These are phyloP conservation scores for Diplodia corticola DNA, from an alignment of 2,329 filamentous ascomycete species.

Conservation along the genomic window DNA sequence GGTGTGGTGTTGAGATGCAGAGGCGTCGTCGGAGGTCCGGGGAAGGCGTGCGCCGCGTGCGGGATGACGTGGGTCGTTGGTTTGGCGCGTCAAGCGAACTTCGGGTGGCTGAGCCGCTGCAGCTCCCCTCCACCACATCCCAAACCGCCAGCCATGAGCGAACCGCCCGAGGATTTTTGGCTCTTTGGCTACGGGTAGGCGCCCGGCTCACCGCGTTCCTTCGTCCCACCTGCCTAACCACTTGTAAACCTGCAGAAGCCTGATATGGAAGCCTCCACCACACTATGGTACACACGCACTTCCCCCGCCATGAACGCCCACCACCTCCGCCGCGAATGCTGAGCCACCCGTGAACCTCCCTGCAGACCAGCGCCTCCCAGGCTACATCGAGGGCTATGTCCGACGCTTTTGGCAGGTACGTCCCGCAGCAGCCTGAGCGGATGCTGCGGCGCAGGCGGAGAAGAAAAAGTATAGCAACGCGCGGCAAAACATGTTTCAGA, in stretches of 20 bases:
- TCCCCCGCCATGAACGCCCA: background rate
- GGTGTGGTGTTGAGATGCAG: conserved; percentile 7
- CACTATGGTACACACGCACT: conserved; percentile 70
- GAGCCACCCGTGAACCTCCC: background rate
- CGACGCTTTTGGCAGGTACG: conserved; percentile 96
- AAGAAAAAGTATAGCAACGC: background rate
- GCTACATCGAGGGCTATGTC: conserved; percentile 91
- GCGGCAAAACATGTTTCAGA: background rate
- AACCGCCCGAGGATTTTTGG: conserved; percentile 72
- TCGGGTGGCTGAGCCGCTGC: no score
- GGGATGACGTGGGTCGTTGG: no score
- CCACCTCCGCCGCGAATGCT: background rate
- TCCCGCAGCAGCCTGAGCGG: conserved; percentile 6
- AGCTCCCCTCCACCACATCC: background rate
- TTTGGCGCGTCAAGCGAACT: background rate
- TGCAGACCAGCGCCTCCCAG: conserved; percentile 78
- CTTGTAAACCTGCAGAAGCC: conserved; percentile 59
- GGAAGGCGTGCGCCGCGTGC: conserved; percentile 11
- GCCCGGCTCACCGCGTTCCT: conserved; percentile 14
- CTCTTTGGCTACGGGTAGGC: conserved; percentile 92
- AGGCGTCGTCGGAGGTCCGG: background rate
- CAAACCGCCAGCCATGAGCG: background rate
- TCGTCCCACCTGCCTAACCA: background rate
- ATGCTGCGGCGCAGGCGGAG: conserved; percentile 35
- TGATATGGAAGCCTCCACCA: conserved; percentile 98